Percentiles rank a stretch among this genome's conserved stretches.
Conservation (phyloP, 768 basidiomycete genomes). For the Panaeolus papilionaceus region DNA sequence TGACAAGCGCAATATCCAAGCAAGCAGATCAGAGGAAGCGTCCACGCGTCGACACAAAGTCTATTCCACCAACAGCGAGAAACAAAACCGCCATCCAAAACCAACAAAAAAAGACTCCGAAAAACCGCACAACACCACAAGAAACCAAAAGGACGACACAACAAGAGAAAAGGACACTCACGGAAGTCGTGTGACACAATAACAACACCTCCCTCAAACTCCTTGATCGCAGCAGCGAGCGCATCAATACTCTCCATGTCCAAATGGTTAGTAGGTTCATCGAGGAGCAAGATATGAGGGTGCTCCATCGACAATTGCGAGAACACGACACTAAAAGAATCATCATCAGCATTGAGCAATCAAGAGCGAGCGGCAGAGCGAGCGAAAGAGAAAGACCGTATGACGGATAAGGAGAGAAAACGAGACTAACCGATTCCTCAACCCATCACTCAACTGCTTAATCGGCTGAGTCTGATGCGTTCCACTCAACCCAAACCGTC, state of each 20-base stretch:
- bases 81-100: too few species aligned
- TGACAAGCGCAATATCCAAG: too few species aligned
- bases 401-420: too few species aligned
- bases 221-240: slow-evolving; percentile 93
- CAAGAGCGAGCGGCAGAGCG: not conserved
- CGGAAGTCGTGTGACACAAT: slow-evolving; percentile 99
- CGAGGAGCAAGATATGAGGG: slow-evolving; percentile 91
- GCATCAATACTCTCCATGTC: slow-evolving; percentile 99
- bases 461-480: slow-evolving; percentile 94
- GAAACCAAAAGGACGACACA: not conserved
- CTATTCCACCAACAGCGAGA: too few species aligned
- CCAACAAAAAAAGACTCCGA: too few species aligned
- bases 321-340: slow-evolving; percentile 79
- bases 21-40: too few species aligned
- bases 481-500: slow-evolving; percentile 94
- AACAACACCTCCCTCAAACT: slow-evolving; percentile 97
- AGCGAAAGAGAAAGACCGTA: slow-evolving; percentile 8
- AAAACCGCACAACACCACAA: too few species aligned
- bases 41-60: too few species aligned
- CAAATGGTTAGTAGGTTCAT: slow-evolving; percentile 97
- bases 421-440: slow-evolving; percentile 80
- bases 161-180: slow-evolving; percentile 43
- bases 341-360: slow-evolving; percentile 9
- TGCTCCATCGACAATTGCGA: slow-evolving; percentile 97
- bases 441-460: slow-evolving; percentile 92